These are phyloP conservation scores for Phytophthora vignae DNA, from an alignment of 352 stramenopile species.

Conservation along the genomic window DNA sequence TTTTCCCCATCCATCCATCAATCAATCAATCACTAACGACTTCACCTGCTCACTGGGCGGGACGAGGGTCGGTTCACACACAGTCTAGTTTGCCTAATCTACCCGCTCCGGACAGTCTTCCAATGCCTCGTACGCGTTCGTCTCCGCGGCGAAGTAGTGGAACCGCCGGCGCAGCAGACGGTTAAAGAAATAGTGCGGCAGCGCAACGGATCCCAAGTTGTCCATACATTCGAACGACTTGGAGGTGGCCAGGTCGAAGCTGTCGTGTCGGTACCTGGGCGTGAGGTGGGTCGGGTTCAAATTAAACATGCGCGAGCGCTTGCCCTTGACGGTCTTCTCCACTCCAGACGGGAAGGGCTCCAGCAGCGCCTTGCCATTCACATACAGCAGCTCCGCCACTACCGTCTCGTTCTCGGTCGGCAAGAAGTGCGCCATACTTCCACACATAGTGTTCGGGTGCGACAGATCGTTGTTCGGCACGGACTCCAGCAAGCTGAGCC, in stretches of 20 bases:
- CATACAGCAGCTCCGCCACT: slow-evolving; percentile 39
- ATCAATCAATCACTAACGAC: not conserved
- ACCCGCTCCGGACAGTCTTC: slow-evolving; percentile 30
- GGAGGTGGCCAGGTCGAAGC: slow-evolving; percentile 34
- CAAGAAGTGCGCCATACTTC: slow-evolving; percentile 56
- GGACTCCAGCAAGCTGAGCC: slow-evolving; percentile 43
- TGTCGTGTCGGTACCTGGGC: slow-evolving; percentile 31
- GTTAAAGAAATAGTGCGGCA: slow-evolving; percentile 51
- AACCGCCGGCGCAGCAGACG: slow-evolving; percentile 47
- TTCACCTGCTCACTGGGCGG: slow-evolving; percentile 1
- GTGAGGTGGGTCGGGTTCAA: slow-evolving; percentile 51
- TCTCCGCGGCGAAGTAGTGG: slow-evolving; percentile 59
- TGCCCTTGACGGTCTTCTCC: slow-evolving; percentile 42
- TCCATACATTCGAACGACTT: slow-evolving; percentile 61
- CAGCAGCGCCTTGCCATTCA: slow-evolving; percentile 40
- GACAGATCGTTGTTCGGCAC: slow-evolving; percentile 44
- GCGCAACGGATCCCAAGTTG: slow-evolving; percentile 39
- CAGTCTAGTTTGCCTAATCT: slow-evolving; percentile 28
- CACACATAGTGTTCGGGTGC: slow-evolving; percentile 50
- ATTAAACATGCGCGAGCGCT: slow-evolving; percentile 50
- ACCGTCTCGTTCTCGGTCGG: slow-evolving; percentile 34
- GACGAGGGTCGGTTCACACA: slow-evolving; percentile 20
- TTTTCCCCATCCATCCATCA: not conserved
- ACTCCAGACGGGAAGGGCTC: slow-evolving; percentile 48
- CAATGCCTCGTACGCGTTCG: slow-evolving; percentile 48